A percentile compares a stretch with the other conserved stretches of the same genome.
These are phyloP conservation scores for Chaetomium tenue DNA, from an alignment of 495 filamentous ascomycete species.

Conservation along the genomic window DNA sequence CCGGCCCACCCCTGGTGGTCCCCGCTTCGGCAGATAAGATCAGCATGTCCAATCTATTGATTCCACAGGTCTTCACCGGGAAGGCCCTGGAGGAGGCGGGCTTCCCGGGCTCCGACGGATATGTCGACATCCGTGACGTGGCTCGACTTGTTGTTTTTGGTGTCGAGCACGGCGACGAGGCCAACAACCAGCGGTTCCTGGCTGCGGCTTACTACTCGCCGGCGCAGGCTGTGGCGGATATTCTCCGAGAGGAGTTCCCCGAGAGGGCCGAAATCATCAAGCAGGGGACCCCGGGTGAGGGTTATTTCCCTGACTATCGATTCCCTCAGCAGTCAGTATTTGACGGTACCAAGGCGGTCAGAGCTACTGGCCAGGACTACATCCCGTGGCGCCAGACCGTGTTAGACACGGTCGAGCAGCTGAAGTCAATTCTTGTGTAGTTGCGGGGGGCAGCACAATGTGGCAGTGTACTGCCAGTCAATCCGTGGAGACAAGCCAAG, in stretches of 20 bases:
- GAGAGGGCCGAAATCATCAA: slow-evolving; percentile 37
- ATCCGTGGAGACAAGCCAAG: too few relatives aligned
- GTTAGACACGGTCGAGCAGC: slow-evolving; percentile 35
- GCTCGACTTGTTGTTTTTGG: slow-evolving; percentile 40
- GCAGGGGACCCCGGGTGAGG: slow-evolving; percentile 40
- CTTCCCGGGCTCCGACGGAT: slow-evolving; percentile 4
- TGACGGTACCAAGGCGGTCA: slow-evolving; percentile 33
- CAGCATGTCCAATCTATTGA: slow-evolving; percentile 21
- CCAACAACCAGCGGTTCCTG: slow-evolving; percentile 42
- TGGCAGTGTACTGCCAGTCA: not conserved
- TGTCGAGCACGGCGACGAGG: slow-evolving; percentile 35
- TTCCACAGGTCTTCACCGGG: slow-evolving; percentile 32
- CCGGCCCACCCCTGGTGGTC: slow-evolving; percentile 34
- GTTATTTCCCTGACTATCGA: slow-evolving; percentile 32
- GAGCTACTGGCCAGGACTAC: slow-evolving; percentile 36
- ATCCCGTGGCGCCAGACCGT: slow-evolving; percentile 42
- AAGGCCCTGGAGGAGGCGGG: slow-evolving; percentile 11
- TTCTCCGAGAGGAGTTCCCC: slow-evolving; percentile 41
- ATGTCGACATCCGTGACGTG: slow-evolving; percentile 50
- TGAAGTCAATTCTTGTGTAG: slow-evolving; percentile 13
- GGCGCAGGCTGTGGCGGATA: slow-evolving; percentile 42
- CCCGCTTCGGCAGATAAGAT: slow-evolving; percentile 27
- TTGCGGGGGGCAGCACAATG: not conserved
- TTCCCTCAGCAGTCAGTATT: slow-evolving; percentile 25
- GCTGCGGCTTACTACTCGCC: slow-evolving; percentile 28